Evolutionary conservation across 495 filamentous ascomycete genomes (phyloP).

Genomic region (Aspergillus olivimuriae): DNA sequence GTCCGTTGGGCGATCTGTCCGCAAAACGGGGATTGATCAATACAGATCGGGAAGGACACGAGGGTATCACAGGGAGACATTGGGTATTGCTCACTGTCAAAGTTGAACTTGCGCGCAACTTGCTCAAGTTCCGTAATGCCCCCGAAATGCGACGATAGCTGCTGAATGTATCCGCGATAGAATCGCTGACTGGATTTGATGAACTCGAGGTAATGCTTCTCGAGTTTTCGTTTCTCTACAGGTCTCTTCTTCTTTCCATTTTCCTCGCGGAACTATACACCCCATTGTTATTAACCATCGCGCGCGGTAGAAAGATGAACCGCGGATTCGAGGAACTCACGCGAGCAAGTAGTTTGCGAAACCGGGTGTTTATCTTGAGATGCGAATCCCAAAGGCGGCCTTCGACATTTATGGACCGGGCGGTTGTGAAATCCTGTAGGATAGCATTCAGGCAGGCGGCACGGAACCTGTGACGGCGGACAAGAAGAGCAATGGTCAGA

Average conservation of each 20-base stretch:
- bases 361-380: conserved; percentile 66
- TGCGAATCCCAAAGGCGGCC: conserved; percentile 73
- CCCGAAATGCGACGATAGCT: conserved; percentile 63
- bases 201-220: conserved; percentile 73
- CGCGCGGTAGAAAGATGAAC: neutral
- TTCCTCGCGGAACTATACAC: conserved; percentile 44
- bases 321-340: conserved; percentile 26
- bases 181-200: conserved; percentile 82
- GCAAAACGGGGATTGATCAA: conserved; percentile 26
- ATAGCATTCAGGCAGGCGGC: conserved; percentile 62
- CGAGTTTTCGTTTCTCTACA: conserved; percentile 71
- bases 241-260: conserved; percentile 58
- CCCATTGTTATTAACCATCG: conserved; percentile 7
- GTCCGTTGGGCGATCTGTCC: conserved; percentile 32
- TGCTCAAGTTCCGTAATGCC: conserved; percentile 67
- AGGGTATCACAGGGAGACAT: conserved; percentile 1
- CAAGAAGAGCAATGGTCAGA: conserved; percentile 13
- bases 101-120: conserved; percentile 61
- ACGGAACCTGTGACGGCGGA: conserved; percentile 52
- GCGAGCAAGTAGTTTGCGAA: conserved; percentile 54
- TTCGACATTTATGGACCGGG: conserved; percentile 57
- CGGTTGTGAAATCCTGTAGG: conserved; percentile 66
- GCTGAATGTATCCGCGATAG: conserved; percentile 78
- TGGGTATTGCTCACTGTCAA: conserved; percentile 45
- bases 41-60: conserved; percentile 7